Evolutionary conservation across 192 early-diverging fungal species (phyloP).

Genomic region (Tieghemiomyces parasiticus): DNA sequence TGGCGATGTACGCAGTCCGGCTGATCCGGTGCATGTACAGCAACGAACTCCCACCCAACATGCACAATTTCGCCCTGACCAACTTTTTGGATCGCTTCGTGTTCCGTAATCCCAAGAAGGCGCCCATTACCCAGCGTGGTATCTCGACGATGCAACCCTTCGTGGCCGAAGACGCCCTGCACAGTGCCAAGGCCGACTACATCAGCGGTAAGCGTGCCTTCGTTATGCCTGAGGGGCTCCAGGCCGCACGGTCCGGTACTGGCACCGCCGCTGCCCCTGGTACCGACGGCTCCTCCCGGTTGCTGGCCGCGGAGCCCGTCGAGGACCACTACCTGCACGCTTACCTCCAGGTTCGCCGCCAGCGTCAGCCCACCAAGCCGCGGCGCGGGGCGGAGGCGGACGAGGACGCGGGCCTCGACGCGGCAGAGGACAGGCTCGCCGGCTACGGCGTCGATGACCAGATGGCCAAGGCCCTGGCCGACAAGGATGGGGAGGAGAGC

Average conservation of each 20-base stretch:
- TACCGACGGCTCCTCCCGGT: no score
- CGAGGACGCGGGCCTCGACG: constrained; percentile 18
- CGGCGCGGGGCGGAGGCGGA: constrained; percentile 20
- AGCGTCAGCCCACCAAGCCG: constrained; percentile 11
- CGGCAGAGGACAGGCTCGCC: constrained; percentile 30
- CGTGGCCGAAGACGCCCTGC: constrained; percentile 49
- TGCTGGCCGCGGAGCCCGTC: no score
- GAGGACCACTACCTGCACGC: constrained; percentile 26
- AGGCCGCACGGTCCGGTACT: constrained; percentile 21
- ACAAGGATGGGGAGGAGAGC: constrained; percentile 19
- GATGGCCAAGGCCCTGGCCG: constrained; percentile 23
- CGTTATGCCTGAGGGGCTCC: constrained; percentile 30
- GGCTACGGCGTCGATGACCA: constrained; percentile 23
- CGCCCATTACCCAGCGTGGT: constrained; percentile 36
- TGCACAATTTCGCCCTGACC: constrained; percentile 78
- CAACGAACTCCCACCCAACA: constrained; percentile 42
- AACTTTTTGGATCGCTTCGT: constrained; percentile 95
- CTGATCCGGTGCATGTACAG: not conserved
- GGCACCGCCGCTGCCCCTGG: no score
- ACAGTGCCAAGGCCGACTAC: constrained; percentile 16
- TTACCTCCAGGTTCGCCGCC: constrained; percentile 26
- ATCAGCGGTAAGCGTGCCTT: constrained; percentile 34
- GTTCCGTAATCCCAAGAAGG: constrained; percentile 83
- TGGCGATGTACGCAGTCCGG: constrained; percentile 55
- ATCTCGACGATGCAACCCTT: constrained; percentile 37